Evolutionary conservation across 2,329 filamentous ascomycete genomes (phyloP), one percentile per base, ranked within the genome.

Genomic region (Microdochium nivale): DNA sequence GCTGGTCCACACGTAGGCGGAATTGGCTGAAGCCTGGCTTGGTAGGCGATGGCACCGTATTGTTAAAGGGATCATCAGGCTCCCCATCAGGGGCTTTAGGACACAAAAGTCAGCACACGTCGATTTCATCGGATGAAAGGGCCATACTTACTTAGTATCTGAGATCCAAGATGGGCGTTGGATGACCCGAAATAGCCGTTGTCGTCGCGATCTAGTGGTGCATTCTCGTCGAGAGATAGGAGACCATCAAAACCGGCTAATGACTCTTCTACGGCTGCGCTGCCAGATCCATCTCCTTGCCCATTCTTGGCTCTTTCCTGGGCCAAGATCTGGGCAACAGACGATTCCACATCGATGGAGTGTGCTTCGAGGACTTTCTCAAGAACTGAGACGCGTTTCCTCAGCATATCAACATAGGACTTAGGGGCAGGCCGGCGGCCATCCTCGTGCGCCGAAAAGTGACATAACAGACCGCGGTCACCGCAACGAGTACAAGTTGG

Each of bases 161-260:
- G 40, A 11, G 40, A 68, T 11, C 64, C 58, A 3, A 69, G 56
- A 2, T 67, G 60, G 1, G 67, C 68, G 52, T 67, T 70, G 0
- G 67, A 62, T 1, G 65, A 60, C 0, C 68, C 67, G 52, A 69
- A 70, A 48, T 67, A 70, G 1, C 63, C 56, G 47, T 62, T 58
- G 49, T 70, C 67, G 35, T 69, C 66, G 24, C 60, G 59, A 23
- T 70, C 66, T 25, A 65, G 67, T 35, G 67, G 66, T 25, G 67
- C 53, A 5, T 64, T 61, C 37, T 67, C 67, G n/a, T 69, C 67
- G 0, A 68, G 47, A 16, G 62, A 65, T 1, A 69, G 54, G 3
- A 62, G 58, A 1, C 67, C 66, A 37, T 67, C 63, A 48, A 66
- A 62, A 2, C 56, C 58, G 2, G 56, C 50, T 24, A 52, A 59